Base-by-base conservation (phyloP, 768 basidiomycete genomes). In the Cystobasidium onofrii region DNA sequence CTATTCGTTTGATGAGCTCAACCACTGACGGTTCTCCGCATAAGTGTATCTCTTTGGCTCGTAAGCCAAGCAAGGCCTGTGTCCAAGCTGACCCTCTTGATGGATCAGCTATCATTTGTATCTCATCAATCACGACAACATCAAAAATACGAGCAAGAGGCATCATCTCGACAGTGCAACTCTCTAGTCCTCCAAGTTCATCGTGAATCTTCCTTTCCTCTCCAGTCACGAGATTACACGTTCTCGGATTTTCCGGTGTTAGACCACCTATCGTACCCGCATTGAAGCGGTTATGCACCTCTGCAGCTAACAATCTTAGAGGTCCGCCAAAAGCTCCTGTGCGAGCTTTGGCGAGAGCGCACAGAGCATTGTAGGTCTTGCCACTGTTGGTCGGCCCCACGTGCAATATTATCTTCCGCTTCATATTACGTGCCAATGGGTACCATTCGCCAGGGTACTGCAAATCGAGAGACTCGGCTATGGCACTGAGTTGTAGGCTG, bases 311-410 rank as follows among this genome's bases (percentile, higher is more conserved):
- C 44, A 99, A 85, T 23, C 95, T 86, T 4, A 98, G 84, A 0
- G 95, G 96, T 0, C 94, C 93, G 0, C 91, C 92, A 77, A 97
- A 98, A 1, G 89, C 84, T 4, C 94, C 96, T 0, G 83, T 82
- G 0, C 80, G 78, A 0, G 93, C 87, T 2, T 87, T 86, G 0
- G 92, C 90, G 1, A 99, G 85, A 0, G 93, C 91, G 54, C 91
- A 88, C 10, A 99, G 83, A 0, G 95, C 96, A 78, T 90, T 88
- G 79, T 98, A 88, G 0, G 95, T 99, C 83, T 99, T 99, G 34
- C 95, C 96, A 75, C 90, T 91, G 81, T 98, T 99, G 27, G 96
- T 98, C 0, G 96, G 96, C 0, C 95, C 96, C 46, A 99, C 92
- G 78, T 99, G 95, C 84, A 98, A 88, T 80, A 94, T 89, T 77